Evolutionary conservation across 495 filamentous ascomycete species (phyloP), one percentile per base, ranked within the genome.

Genomic region (Xylaria longipes): DNA sequence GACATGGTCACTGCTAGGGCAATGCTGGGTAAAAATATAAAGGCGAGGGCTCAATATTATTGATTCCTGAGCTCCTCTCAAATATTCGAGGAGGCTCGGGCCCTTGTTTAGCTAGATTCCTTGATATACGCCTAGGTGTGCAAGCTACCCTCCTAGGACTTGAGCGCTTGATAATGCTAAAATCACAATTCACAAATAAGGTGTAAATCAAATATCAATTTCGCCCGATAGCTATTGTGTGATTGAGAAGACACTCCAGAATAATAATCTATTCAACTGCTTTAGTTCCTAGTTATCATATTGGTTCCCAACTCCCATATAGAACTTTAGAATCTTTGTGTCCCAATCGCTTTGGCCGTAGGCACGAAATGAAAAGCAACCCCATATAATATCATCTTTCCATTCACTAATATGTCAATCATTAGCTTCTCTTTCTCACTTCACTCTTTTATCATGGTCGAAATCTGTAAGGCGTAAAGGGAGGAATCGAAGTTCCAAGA

Each of bases 371-470:
- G 35, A 33, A 72, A 72, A 11, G 54, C 56, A n/a, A 68, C 39
- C 27, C 70, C 70, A 25, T 72, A 72, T 33, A 72, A 20, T 67
- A 72, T 72, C 70, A 72, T 67, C 39, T 45, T 72, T 14, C 70
- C 70, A 31, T 20, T 39, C 22, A 72, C 69, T 71, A 11, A n/a
- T 3, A 61, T 2, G 8, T 27, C 12, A 25, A 27, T 25, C 8
- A 14, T 43, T 3, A 71, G 69, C 17, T 68, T 43, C n/a, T 31
- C 35, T 17, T 20, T 15, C 2, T 9, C 17, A 17, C 46, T 33
- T 7, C 12, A 46, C 11, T 8, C n/a, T 7, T 25, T 33, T 3
- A 27, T 52, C 6, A 4, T 9, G 1, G 31, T n/a, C n/a, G 64
- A 41, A 35, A 25, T 22, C 31, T 8, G 27, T 4, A 20, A 8